Conservation (phyloP, 2,329 filamentous ascomycete genomes). For the Neobulgaria alba region DNA sequence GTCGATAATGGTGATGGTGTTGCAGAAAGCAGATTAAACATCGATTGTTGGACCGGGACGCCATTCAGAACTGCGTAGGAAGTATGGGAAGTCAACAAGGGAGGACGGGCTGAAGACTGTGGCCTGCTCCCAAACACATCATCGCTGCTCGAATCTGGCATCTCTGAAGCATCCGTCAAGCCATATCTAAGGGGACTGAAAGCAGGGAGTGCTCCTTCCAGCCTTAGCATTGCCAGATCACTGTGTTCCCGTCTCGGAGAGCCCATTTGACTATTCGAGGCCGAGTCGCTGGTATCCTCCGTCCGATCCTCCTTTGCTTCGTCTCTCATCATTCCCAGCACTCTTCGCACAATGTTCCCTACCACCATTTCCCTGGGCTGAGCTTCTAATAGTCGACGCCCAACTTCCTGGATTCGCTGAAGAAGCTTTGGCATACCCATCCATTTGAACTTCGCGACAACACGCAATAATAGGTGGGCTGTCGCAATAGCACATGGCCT, state of each 20-base stretch:
- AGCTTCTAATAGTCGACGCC: slow-evolving; percentile 65
- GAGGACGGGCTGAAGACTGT: slow-evolving; percentile 34
- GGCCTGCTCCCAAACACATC: slow-evolving; percentile 18
- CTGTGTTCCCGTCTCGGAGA: slow-evolving; percentile 21
- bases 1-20: slow-evolving; percentile 45
- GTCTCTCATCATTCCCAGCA: slow-evolving; percentile 84
- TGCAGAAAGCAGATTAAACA: slow-evolving; percentile 82
- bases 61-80: slow-evolving; percentile 51
- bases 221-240: slow-evolving; percentile 9
- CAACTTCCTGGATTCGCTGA: slow-evolving; percentile 69
- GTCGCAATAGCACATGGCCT: slow-evolving; percentile 87
- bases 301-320: slow-evolving; percentile 77
- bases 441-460: slow-evolving; percentile 76
- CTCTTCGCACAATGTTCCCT: slow-evolving; percentile 86
- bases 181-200: slow-evolving; percentile 25
- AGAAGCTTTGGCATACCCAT: slow-evolving; percentile 71
- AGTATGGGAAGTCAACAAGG: slow-evolving; percentile 54
- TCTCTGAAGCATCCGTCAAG: slow-evolving; percentile 17
- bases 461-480: slow-evolving; percentile 76
- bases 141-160: slow-evolving; percentile 15
- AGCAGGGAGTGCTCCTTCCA: slow-evolving; percentile 10
- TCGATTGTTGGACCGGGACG: slow-evolving; percentile 52
- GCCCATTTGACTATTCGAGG: slow-evolving; percentile 23
- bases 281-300: slow-evolving; percentile 34
- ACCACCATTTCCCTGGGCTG: slow-evolving; percentile 88